Evolutionary conservation across 805 yeast species (phyloP), one percentile per base, ranked within the genome.

Genomic region (Ogataea zsoltii): DNA sequence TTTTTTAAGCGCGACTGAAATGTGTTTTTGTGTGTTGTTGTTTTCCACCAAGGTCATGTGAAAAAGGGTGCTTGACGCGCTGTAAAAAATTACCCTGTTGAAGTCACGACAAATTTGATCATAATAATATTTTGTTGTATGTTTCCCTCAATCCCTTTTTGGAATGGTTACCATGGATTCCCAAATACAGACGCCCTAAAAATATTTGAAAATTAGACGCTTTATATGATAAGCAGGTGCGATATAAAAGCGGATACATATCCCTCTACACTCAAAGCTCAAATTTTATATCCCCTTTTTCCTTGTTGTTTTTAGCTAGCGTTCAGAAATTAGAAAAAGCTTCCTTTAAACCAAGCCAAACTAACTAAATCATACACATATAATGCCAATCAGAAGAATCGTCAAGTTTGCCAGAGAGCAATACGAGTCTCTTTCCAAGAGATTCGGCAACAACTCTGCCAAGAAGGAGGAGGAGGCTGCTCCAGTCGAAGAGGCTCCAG

Each of bases 371-470:
- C 39, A 33, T 9, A 32, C 32, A 29, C 49, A 42, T 26, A 38
- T 42, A 56, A 65, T 65, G 69, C 68, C 69, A 47, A 54, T 65
- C 52, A 65, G 67, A 63, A 57, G 60, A 55, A 63, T 65, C 44
- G 35, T 60, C 37, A 63, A 50, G 43, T 53, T 61, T 43, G 54
- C 61, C 28, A 65, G 65, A 57, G 53, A 54, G 34, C 69, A 63
- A 49, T 60, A 55, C 54, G 65, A 60, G 30, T 49, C 60, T 7
- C 26, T 64, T 44, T 56, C 57, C 46, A 65, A 58, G 46, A 61
- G 66, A 56, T 57, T 64, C 45, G 55, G 56, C 33, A 38, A 34
- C 46, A 42, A 44, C 38, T 46, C 42, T 34, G 49, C 44, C 33
- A 50, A 49, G 35, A 48, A 50, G 45, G 42, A 49, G 17, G 40